Evolutionary conservation across 306 rosid species (phyloP), one percentile per base, ranked within the genome.

Genomic region (Luffa acutangula): DNA sequence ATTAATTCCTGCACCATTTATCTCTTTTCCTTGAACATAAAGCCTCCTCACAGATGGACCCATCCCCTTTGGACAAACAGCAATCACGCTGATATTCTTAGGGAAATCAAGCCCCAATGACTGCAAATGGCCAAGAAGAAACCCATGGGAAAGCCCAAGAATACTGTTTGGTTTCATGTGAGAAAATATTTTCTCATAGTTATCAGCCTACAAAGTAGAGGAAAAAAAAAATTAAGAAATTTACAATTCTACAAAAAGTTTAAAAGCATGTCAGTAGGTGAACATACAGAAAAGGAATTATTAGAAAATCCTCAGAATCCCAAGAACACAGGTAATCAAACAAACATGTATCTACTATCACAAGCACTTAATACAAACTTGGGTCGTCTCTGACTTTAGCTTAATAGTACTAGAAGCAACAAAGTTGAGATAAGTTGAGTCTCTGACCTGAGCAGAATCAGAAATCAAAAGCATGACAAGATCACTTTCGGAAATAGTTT

Each of bases 31-130:
- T 85, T 95, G 99, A 54, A 95, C 94, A 83, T 95, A 95, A 21
- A 95, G 91, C 81, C 99, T 93, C 90, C 99, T 90, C 43, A 95
- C 99, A 6, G 99, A 95, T 25, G 99, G 99, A 81, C 99, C 99
- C 99, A 95, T 95, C 31, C 99, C 99, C 89, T 95, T 95, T 0
- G 99, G 99, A 76, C 99, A 95, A 31, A 93, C 97, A 81, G 99
- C 99, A 87, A 96, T 91, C 15, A 96, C 98, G 77, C 98, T 96
- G 64, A 96, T 80, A 75, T 96, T 79, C 82, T 93, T 91, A 0
- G 99, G 98, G 77, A 96, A 96, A 84, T 91, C 97, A 69, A 88
- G 89, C 70, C 98, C 98, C 21, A 17, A n/a, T 5, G 98, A 93
- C 85, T 91, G 97, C 85, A 96, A 89, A 84, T 96, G 98, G 70